phyloP scores from a whole-genome alignment of 2,329 filamentous ascomycete species.

The Pyrenochaeta sp. region DNA sequence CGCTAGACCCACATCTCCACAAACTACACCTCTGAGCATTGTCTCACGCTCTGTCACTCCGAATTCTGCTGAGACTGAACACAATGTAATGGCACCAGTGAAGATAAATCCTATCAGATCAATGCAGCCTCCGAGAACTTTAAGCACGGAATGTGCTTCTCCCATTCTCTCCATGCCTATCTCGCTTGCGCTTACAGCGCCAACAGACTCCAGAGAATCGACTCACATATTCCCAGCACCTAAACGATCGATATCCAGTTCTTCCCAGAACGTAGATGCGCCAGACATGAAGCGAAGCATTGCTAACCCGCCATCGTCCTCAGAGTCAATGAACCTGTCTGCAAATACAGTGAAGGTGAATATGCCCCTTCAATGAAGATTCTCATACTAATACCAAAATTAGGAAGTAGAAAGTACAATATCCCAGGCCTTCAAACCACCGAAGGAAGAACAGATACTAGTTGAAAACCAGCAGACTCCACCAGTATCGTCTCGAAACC shows the following conservation, averaged over 20 bases:
- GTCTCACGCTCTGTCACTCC: constrained; percentile 15
- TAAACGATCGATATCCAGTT: background rate
- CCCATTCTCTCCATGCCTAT: background rate
- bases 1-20: constrained; percentile 15
- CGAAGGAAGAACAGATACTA: background rate
- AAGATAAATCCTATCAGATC: constrained; percentile 31
- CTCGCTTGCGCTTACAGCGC: background rate
- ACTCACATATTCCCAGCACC: background rate
- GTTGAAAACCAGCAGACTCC: background rate
- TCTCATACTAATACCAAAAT: background rate
- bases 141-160: constrained; percentile 3
- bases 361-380: background rate
- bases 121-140: constrained; percentile 30
- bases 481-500: background rate
- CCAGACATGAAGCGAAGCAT: background rate
- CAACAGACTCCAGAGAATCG: background rate
- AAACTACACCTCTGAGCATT: constrained; percentile 9
- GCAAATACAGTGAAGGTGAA: background rate
- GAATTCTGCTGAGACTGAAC: constrained; percentile 2
- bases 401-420: background rate
- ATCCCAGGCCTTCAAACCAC: background rate
- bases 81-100: background rate
- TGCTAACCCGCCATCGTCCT: background rate
- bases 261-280: background rate
- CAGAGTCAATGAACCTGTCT: background rate